These are phyloP conservation scores for Neocallimastix lanati DNA, from an alignment of 192 early-diverging fungal species.

Conservation along the genomic window DNA sequence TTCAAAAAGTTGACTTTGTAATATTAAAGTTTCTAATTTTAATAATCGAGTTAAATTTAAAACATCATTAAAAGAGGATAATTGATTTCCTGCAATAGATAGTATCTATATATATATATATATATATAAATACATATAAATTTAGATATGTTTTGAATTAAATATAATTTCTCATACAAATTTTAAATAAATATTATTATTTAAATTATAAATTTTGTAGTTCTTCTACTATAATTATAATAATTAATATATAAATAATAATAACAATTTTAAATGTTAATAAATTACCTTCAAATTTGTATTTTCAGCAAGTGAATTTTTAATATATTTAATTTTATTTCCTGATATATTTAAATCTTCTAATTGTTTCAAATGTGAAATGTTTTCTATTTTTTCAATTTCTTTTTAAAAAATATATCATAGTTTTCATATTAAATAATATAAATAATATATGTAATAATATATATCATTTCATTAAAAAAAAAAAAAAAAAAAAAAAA, in stretches of 20 bases:
- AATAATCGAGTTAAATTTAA: slow-evolving; percentile 25
- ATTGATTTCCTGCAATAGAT: slow-evolving; percentile 28
- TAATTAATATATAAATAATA: too few relatives aligned
- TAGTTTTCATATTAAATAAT: background rate
- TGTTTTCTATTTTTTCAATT: slow-evolving; percentile 11
- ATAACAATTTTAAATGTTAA: too few relatives aligned
- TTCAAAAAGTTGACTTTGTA: slow-evolving; percentile 29
- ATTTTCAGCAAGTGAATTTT: background rate
- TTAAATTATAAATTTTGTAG: too few relatives aligned
- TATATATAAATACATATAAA: too few relatives aligned
- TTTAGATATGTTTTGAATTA: background rate
- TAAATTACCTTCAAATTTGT: background rate
- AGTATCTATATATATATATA: slow-evolving; percentile 8
- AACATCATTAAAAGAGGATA: slow-evolving; percentile 36
- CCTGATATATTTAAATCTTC: slow-evolving; percentile 5
- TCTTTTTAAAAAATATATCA: background rate
- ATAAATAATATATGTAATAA: too few relatives aligned
- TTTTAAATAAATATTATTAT: too few relatives aligned
- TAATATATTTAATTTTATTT: slow-evolving; percentile 2
- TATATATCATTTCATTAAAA: too few relatives aligned
- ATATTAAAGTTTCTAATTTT: slow-evolving; percentile 18
- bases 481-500: too few relatives aligned
- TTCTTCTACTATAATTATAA: too few relatives aligned
- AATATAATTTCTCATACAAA: too few relatives aligned
- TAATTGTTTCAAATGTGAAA: slow-evolving; percentile 18